A percentile compares a stretch with the other conserved stretches of the same genome.
Conservation (phyloP, 495 filamentous ascomycete genomes). For the Achaetomiella virescens region DNA sequence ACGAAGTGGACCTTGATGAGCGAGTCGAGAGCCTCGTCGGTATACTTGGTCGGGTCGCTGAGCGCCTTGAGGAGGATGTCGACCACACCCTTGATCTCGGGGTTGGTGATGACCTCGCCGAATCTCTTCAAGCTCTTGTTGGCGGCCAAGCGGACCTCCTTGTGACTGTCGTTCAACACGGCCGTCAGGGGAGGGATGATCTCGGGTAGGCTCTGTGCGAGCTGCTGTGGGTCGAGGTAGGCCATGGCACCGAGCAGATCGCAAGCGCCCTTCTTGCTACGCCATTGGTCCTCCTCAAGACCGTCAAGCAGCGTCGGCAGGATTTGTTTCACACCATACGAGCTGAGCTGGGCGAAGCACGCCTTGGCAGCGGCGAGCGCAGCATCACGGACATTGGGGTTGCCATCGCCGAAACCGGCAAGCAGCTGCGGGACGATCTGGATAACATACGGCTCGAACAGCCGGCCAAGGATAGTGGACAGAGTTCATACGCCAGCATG, state of each 20-base stretch:
- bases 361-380: conserved; percentile 90
- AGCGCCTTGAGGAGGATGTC: conserved; percentile 89
- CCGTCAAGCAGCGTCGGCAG: conserved; percentile 88
- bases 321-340: conserved; percentile 91
- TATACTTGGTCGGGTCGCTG: conserved; percentile 95
- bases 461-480: conserved; percentile 72
- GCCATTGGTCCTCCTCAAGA: conserved; percentile 91
- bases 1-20: conserved; percentile 94
- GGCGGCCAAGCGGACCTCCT: conserved; percentile 84
- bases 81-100: conserved; percentile 87
- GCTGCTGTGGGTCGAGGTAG: conserved; percentile 89
- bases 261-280: conserved; percentile 96
- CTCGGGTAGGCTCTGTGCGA: conserved; percentile 84
- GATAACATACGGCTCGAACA: conserved; percentile 94
- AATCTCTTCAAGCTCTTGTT: conserved; percentile 96
- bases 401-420: conserved; percentile 80
- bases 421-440: conserved; percentile 90
- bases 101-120: conserved; percentile 96
- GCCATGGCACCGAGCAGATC: conserved; percentile 96
- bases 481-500: conserved; percentile 87
- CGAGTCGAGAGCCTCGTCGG: conserved; percentile 86
- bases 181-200: conserved; percentile 93
- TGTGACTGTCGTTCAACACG: conserved; percentile 95
- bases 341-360: conserved; percentile 87
- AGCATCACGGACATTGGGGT: conserved; percentile 81